These are phyloP conservation scores for Fusarium sambucinum DNA, from an alignment of 2,329 filamentous ascomycete species.

Conservation along the genomic window DNA sequence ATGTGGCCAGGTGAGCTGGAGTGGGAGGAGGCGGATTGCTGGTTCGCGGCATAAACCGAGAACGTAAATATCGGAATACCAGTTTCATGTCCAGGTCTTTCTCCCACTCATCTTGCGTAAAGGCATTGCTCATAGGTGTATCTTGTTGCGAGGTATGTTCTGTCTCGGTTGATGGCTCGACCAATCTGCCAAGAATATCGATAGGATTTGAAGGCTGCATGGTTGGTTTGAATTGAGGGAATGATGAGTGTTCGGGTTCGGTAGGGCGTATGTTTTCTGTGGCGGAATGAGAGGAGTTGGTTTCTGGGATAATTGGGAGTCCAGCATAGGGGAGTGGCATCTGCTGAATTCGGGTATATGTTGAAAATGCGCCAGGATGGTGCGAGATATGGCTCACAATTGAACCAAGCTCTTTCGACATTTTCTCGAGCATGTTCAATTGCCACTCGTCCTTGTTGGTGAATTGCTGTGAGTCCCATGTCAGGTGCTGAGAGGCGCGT, in stretches of 20 bases:
- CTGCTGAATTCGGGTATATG: constrained; percentile 76
- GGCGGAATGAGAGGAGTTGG: constrained; percentile 51
- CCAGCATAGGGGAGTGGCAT: constrained; percentile 81
- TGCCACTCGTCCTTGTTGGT: constrained; percentile 71
- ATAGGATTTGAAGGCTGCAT: constrained; percentile 56
- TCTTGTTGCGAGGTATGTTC: constrained; percentile 42
- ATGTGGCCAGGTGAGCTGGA: constrained; percentile 61
- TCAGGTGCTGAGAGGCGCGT: constrained; percentile 55
- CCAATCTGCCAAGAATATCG: constrained; percentile 51
- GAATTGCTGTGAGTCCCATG: constrained; percentile 48
- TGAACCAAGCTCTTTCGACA: constrained; percentile 87
- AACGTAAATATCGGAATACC: constrained; percentile 88
- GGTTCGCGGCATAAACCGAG: constrained; percentile 73
- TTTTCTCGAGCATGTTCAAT: constrained; percentile 80
- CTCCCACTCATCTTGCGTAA: constrained; percentile 89
- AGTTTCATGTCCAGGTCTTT: constrained; percentile 90
- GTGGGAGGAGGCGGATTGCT: constrained; percentile 58
- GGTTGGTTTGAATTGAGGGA: constrained; percentile 62
- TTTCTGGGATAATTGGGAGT: constrained; percentile 73
- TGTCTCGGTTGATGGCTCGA: constrained; percentile 40
- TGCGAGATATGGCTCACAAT: constrained; percentile 83
- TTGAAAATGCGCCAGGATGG: constrained; percentile 89
- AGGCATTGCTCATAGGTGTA: constrained; percentile 51
- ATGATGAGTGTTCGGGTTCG: constrained; percentile 39
- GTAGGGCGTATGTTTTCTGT: constrained; percentile 45